Conservation (phyloP, 345 rosid species). For the Populus simonii region DNA sequence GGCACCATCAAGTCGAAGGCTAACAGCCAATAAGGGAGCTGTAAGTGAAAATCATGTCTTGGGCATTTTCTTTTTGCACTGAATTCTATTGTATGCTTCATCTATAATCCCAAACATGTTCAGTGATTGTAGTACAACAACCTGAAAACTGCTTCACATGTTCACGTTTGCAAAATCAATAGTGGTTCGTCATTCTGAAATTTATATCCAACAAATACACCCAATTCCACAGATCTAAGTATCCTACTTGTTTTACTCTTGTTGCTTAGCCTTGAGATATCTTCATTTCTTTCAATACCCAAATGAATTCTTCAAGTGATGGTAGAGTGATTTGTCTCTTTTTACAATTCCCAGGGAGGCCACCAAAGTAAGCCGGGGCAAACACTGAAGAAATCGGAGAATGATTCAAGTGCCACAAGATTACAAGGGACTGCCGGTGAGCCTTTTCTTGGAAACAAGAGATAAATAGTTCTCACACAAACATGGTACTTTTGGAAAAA, state of each 20-base stretch:
- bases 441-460: slow-evolving; percentile 25
- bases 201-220: background rate
- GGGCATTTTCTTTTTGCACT: background rate
- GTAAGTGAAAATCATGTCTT: slow-evolving; percentile 35
- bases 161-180: background rate
- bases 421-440: slow-evolving; percentile 27
- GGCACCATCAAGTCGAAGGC: slow-evolving; percentile 74
- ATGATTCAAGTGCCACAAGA: slow-evolving; percentile 37
- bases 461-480: background rate
- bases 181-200: background rate
- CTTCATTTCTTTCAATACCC: background rate
- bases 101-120: background rate
- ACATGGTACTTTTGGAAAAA: background rate
- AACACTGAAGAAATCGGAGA: slow-evolving; percentile 41
- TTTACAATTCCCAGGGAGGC: slow-evolving; percentile 37
- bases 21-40: slow-evolving; percentile 50
- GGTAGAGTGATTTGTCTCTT: background rate
- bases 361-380: slow-evolving; percentile 46
- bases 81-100: background rate
- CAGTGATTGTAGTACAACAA: too few relatives aligned
- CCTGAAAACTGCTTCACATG: background rate
- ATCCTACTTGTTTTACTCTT: background rate
- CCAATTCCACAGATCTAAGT: background rate
- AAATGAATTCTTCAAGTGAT: background rate
- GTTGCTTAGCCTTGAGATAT: background rate